Conservation (phyloP, 208 protist genomes). For the Strigomonas oncopelti region DNA sequence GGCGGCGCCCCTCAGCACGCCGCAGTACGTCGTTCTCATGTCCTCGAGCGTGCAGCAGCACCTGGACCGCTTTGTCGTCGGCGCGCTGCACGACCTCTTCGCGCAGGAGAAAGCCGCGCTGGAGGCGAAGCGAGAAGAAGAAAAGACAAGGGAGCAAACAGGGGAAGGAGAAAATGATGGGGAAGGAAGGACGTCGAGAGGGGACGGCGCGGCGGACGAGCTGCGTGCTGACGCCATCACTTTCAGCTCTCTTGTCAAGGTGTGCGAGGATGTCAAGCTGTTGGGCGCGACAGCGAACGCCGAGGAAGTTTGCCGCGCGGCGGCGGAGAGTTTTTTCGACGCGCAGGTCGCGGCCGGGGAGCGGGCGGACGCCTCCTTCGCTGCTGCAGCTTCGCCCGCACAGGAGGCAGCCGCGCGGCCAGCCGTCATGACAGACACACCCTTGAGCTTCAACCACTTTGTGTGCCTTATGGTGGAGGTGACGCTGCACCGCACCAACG, state of each 20-base stretch:
- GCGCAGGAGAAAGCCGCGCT: background rate
- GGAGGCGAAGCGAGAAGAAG: background rate
- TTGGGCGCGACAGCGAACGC: background rate
- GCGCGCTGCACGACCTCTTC: constrained; percentile 23
- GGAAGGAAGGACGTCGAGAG: background rate
- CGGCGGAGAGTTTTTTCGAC: constrained; percentile 3
- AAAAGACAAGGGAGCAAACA: background rate
- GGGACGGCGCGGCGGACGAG: background rate
- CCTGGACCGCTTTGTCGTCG: constrained; percentile 19
- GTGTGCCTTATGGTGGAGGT: constrained; percentile 9
- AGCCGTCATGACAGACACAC: background rate
- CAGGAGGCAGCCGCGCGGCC: background rate
- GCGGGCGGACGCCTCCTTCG: background rate
- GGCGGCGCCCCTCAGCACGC: constrained; percentile 11
- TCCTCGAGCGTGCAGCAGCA: constrained; percentile 24
- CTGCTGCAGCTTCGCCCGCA: background rate
- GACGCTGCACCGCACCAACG: background rate
- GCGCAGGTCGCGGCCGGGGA: background rate
- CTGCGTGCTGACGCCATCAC: background rate
- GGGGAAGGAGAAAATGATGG: constrained; percentile 1
- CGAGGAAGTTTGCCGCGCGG: background rate
- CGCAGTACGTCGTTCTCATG: constrained; percentile 1
- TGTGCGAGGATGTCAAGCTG: constrained; percentile 6
- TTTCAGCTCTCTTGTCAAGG: background rate
- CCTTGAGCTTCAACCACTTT: constrained; percentile 8